phyloP scores from a whole-genome alignment of 345 rosid genomes.

The Citrus medica region DNA sequence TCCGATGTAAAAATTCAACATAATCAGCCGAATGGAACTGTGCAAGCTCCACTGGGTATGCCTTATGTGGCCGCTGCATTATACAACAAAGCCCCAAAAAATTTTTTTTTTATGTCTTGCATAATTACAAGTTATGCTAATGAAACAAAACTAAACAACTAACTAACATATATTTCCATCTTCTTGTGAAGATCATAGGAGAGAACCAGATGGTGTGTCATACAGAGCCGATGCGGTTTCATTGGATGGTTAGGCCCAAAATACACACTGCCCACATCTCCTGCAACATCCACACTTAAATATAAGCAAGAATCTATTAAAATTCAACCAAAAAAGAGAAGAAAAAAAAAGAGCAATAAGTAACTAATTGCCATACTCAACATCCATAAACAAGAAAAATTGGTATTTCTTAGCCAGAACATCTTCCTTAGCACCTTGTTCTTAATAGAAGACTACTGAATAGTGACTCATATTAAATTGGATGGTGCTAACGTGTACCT shows the following conservation, averaged over 20 bases:
- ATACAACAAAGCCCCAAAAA: conserved; percentile 6
- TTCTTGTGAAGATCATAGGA: conserved; percentile 87
- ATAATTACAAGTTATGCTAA: neutral
- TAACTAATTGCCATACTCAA: neutral
- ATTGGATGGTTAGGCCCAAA: conserved; percentile 98
- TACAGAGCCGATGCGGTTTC: conserved; percentile 97
- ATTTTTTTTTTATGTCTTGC: neutral
- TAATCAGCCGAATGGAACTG: conserved; percentile 95
- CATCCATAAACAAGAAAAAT: neutral
- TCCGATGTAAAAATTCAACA: conserved; percentile 87
- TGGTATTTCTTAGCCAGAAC: neutral
- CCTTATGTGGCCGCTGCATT: conserved; percentile 96
- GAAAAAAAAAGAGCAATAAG: neutral
- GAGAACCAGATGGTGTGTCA: conserved; percentile 98
- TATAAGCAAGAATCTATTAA: neutral
- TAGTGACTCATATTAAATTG: neutral
- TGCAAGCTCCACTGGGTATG: conserved; percentile 93
- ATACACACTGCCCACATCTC: conserved; percentile 91
- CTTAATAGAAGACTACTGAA: neutral
- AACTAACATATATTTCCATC: conserved; percentile 91
- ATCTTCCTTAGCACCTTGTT: neutral
- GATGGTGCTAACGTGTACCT: neutral
- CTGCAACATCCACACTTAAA: conserved; percentile 34
- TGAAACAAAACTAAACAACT: neutral
- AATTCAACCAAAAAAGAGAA: neutral